Evolutionary conservation across 805 yeast species (phyloP).

Genomic region (Pichia pseudocactophila): DNA sequence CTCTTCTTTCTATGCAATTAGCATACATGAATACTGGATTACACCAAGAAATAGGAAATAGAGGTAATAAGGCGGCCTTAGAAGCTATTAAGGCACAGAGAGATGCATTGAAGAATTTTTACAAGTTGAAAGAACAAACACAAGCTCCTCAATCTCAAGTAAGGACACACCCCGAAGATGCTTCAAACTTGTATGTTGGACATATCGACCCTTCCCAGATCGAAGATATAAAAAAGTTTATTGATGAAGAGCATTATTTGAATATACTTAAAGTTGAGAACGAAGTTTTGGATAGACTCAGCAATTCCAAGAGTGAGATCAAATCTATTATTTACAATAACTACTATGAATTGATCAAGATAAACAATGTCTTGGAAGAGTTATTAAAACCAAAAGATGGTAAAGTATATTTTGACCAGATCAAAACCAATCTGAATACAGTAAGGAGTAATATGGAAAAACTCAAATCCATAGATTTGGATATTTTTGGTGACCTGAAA

Average conservation of each 20-base stretch:
- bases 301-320: constrained; percentile 48
- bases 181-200: not conserved
- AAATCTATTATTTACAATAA: constrained; percentile 69
- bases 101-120: constrained; percentile 35
- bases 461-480: constrained; percentile 8
- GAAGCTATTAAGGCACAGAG: constrained; percentile 22
- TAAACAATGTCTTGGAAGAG: constrained; percentile 45
- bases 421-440: constrained; percentile 18
- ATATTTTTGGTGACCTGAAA: constrained; percentile 8
- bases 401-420: constrained; percentile 13
- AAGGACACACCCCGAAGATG: too few relatives aligned
- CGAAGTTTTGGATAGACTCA: constrained; percentile 35
- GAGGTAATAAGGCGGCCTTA: not conserved
- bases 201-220: constrained; percentile 6
- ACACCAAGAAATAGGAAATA: not conserved
- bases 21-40: too few relatives aligned
- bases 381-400: constrained; percentile 21
- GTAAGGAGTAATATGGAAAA: constrained; percentile 16
- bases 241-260: constrained; percentile 24
- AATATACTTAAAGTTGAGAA: constrained; percentile 31
- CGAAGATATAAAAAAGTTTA: constrained; percentile 27
- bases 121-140: constrained; percentile 28
- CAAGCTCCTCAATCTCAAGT: not conserved
- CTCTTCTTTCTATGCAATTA: too few relatives aligned
- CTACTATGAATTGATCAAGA: constrained; percentile 62